Base-by-base conservation (phyloP, 2,329 filamentous ascomycete genomes). In the Ophiostoma tasmaniense region DNA sequence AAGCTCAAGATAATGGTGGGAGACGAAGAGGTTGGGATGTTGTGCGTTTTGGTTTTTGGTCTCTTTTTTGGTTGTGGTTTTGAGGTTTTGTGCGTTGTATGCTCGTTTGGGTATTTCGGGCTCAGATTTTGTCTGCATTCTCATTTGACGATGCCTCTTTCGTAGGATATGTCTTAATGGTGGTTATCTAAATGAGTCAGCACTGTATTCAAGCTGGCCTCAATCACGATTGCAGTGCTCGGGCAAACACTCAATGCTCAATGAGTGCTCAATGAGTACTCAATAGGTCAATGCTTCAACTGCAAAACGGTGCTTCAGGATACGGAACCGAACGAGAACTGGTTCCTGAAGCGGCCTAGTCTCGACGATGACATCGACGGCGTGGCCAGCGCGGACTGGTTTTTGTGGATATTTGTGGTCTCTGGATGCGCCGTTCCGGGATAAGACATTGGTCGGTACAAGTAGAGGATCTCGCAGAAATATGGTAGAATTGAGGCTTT, bases 361-460 rank as follows among this genome's bases (percentile, higher is more conserved):
- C 61, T 22, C 33, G 61, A 64, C 61, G 61, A 64, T 33, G 69
- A 64, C 66, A 67, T 42, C 66, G 66, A 66, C 66, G 66, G 66
- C 69, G 69, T 66, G 64, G 66, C 66, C 66, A 68, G 66, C 66
- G 66, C 61, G 45, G 68, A 50, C 45, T 59, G 50, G 66, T 67
- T 70, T 70, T 70, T 66, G 69, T 70, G 69, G 69, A 30, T 55
- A 50, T 59, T 65, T 65, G 62, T 68, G 65, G 59, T n/a, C 30
- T 64, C 35, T 61, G 50, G 50, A 28, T 61, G 62, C 67, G 67
- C 64, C 64, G 65, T 69, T 69, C 68, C 68, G 65, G 64, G 11
- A 39, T 64, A 39, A 62, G 52, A 62, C 66, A 61, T 55, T 59
- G 64, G 62, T 45, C 30, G 67, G 28, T 30, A 64, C 42, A 65